phyloP scores from a whole-genome alignment of 169 alveolate species.

The Sarcocystis neurona region DNA sequence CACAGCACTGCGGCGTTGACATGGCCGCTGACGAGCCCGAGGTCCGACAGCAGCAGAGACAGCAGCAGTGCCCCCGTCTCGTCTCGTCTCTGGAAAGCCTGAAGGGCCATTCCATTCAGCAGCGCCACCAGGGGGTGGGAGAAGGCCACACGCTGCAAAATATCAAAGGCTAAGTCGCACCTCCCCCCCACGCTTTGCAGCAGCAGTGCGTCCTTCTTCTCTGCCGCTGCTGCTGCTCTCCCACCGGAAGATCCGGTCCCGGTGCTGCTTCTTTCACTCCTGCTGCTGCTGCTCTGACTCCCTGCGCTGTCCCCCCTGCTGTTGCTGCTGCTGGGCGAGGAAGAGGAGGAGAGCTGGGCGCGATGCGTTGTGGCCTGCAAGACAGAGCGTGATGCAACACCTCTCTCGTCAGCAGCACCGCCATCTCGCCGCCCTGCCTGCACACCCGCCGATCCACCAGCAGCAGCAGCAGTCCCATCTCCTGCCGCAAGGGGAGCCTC shows the following conservation, averaged over 20 bases:
- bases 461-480: neutral
- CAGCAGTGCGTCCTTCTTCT: too few species aligned
- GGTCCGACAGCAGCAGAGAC: conserved; percentile 80
- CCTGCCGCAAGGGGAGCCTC: too few species aligned
- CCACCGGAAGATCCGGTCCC: too few species aligned
- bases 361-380: neutral
- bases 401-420: too few species aligned
- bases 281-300: too few species aligned
- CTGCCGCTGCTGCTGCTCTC: neutral
- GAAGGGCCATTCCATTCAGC: conserved; percentile 28
- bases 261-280: neutral
- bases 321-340: neutral
- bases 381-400: too few species aligned
- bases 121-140: conserved; percentile 19
- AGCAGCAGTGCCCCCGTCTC: conserved; percentile 78
- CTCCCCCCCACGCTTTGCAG: neutral
- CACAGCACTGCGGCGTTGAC: conserved; percentile 81
- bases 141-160: conserved; percentile 28
- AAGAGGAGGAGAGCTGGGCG: neutral
- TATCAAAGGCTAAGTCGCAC: neutral
- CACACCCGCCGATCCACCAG: neutral
- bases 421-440: too few species aligned
- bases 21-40: conserved; percentile 84
- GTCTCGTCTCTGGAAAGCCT: conserved; percentile 70
- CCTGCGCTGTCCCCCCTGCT: too few species aligned